Base-by-base conservation (phyloP, 2,329 filamentous ascomycete species). In the Fusarium phyllophilum region DNA sequence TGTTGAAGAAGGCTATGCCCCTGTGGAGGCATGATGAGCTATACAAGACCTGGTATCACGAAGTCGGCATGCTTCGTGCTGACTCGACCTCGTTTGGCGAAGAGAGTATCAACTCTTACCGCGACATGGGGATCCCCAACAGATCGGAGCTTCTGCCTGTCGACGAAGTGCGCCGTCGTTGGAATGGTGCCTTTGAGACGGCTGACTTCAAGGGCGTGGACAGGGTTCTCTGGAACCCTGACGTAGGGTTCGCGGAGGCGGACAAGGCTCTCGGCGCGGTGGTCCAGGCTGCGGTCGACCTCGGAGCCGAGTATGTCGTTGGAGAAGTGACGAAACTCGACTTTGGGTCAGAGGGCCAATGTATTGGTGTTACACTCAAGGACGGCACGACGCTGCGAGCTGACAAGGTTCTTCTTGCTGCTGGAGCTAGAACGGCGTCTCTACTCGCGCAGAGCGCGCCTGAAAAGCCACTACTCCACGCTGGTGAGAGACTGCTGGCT, bases 171-270 rank as follows among this genome's bases (percentile, higher is more conserved):
- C 85, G 86, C 51, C 82, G 83, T 75, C 79, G 89, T 63, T 90
- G 88, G 79, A 87, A 87, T 48, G 89, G 89, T 0, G 79, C 89
- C 13, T 90, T 91, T 74, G 84, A 87, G 33, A 86, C 89, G 49
- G 86, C 89, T 38, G 84, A 90, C 68, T 90, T 90, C 76, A 85
- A 83, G 12, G 87, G 84, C 13, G 84, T 89, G 51, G 87, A 87
- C 68, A 86, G 86, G 72, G 84, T 90, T 24, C 83, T 89, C 29
- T 85, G 87, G 73, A 91, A 91, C 81, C 87, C 86, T 68, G 86
- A 84, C 38, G 89, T 88, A 78, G 89, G 89, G 5, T 91, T 88
- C 84, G 89, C 85, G 24, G 86, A 88, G 57, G 89, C 89, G 18
- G 88, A 88, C 63, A 87, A 89, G 78, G 85, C 87, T 42, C 80